Percentiles rank a stretch among this genome's conserved stretches.
phyloP scores from a whole-genome alignment of 163 green algal species.

The Chlorella variabilis region DNA sequence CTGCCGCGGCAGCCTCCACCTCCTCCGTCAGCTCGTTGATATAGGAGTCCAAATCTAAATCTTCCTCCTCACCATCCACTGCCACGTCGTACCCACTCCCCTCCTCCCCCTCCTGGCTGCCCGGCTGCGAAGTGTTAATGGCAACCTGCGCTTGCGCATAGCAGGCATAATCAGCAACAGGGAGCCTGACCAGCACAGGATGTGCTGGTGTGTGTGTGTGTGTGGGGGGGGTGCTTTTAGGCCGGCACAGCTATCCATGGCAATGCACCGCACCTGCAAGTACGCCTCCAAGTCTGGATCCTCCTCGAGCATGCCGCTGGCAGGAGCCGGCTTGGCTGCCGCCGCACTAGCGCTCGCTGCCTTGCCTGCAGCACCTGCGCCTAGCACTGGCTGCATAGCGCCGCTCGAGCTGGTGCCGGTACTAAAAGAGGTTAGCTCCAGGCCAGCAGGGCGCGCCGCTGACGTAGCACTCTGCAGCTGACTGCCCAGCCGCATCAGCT shows the following conservation, averaged over 20 bases:
- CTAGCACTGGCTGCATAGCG: not conserved
- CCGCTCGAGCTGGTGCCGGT: not conserved
- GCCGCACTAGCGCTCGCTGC: conserved; percentile 1
- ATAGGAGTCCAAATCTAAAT: conserved; percentile 52
- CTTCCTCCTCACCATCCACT: conserved; percentile 28
- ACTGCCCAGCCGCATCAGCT: conserved; percentile 39
- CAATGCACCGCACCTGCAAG: conserved; percentile 36
- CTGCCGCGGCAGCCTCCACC: conserved; percentile 6
- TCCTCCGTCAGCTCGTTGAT: conserved; percentile 48
- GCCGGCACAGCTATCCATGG: too few species aligned
- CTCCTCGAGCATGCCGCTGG: conserved; percentile 23
- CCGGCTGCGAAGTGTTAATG: not conserved
- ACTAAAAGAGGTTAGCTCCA: conserved; percentile 30
- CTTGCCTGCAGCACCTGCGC: not conserved
- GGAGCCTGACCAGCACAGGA: too few species aligned
- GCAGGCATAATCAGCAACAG: not conserved
- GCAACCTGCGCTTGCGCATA: conserved; percentile 10
- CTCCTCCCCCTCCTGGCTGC: conserved; percentile 17
- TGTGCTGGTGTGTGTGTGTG: too few species aligned
- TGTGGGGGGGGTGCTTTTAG: too few species aligned
- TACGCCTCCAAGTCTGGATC: conserved; percentile 58
- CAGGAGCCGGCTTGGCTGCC: not conserved
- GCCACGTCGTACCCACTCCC: not conserved
- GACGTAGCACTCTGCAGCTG: conserved; percentile 31
- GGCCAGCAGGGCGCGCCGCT: not conserved